Conservation (phyloP, 225 moss, liverwort and hornwort species). For the Rhytidiadelphus loreus region DNA sequence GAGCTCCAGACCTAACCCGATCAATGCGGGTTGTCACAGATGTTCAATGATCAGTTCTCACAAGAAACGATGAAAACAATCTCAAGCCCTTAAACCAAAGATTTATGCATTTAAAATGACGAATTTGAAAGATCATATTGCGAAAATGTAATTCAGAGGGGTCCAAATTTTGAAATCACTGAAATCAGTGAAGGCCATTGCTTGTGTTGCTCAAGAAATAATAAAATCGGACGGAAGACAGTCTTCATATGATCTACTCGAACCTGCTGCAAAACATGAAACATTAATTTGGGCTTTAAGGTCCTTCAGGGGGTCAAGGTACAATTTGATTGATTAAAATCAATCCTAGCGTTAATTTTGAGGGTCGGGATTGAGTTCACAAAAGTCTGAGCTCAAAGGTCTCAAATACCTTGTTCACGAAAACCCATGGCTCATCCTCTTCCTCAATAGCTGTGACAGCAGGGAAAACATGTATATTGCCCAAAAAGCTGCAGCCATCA, state of each 20-base stretch:
- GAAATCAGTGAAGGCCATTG: not conserved
- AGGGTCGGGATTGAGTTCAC: not conserved
- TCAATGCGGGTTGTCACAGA: not conserved
- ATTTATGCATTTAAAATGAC: not conserved
- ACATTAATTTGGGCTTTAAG: no score
- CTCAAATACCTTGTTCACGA: conserved; percentile 20
- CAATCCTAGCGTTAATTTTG: not conserved
- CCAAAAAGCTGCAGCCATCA: conserved; percentile 24
- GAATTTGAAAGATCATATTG: not conserved
- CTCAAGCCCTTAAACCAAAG: not conserved
- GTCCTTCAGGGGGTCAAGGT: not conserved
- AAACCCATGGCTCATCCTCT: conserved; percentile 24
- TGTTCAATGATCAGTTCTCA: not conserved
- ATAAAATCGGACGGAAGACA: not conserved
- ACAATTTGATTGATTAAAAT: not conserved
- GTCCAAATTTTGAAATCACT: not conserved
- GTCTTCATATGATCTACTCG: not conserved
- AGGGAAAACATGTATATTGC: conserved; percentile 21
- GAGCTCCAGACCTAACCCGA: not conserved
- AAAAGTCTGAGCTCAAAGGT: not conserved
- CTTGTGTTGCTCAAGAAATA: not conserved
- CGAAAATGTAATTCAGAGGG: not conserved
- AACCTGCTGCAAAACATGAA: not conserved
- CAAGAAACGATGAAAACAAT: not conserved
- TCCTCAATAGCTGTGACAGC: conserved; percentile 10